Base-by-base conservation (phyloP, 345 rosid genomes). In the Salix arbutifolia region DNA sequence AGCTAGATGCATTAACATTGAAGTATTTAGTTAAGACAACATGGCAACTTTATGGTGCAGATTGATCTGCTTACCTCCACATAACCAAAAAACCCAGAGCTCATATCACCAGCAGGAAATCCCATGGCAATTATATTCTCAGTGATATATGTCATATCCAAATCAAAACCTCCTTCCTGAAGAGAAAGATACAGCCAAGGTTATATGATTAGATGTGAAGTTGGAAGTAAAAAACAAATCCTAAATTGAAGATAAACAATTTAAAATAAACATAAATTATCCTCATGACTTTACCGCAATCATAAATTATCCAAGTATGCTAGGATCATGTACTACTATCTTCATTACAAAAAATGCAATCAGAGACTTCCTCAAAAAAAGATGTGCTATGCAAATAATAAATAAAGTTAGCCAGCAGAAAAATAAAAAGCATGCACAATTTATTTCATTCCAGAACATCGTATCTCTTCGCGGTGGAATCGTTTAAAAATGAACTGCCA, bases 71-170 rank as follows among this genome's bases (percentile, higher is more conserved):
- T 80, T 65, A 91, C 97, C 89, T 92, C 97, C 30, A 92, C 90
- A 85, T 88, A 92, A 58, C 97, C 92, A 53, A 92, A 92, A 85
- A 92, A 86, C 30, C 97, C 97, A 77, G 97, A 92, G 78, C 97
- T 92, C 96, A 89, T 85, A 81, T 91, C 95, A 79, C 97, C 97
- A 82, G 97, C 97, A 85, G 97, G 97, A 79, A 92, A 92, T n/a
- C 97, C 97, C 97, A 92, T 92, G 33, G 97, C 97, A 82, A 91
- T 91, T 31, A 92, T 85, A 75, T 92, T 92, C 87, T 92, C 97
- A 9, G 94, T 92, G 80, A 91, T 91, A 72, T 91, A 92, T 18
- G 95, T 91, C 87, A 91, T 81, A 84, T 91, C 97, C 87, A 92
- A 84, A 85, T 92, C 97, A 78, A 92, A 92, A 65, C 91, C 97